Evolutionary conservation across 129 eudicot genomes (phyloP), one percentile per base, ranked within the genome.

Genomic region (Ambrosia artemisiifolia): DNA sequence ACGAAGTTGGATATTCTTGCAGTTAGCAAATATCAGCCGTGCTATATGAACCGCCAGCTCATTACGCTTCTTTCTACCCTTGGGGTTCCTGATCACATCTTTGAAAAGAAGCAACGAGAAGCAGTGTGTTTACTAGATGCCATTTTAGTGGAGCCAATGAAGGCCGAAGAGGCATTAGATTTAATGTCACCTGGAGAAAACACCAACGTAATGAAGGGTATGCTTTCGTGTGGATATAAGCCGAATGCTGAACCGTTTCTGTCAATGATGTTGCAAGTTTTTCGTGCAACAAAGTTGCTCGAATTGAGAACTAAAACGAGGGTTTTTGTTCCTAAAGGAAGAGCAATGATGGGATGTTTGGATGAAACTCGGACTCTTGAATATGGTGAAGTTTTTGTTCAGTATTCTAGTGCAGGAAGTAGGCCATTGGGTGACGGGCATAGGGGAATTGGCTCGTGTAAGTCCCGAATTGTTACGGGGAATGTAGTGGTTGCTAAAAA

Each of bases 101-200:
- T 91, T 68, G 85, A 85, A 73, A 85, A 83, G 80, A 87, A 87
- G 82, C 97, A 87, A 71, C 83, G 76, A 73, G 85, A 88, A 77
- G 97, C 81, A 3, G 84, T 91, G 5, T 78, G 79, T 55, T 83
- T 83, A 69, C 74, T 91, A 17, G 86, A 91, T 71, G 77, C 82
- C 1, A 75, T 88, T 35, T 75, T 91, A 63, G 63, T 12, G 43
- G 91, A 85, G 67, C 92, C 97, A 2, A 5, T 75, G 14, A 85
- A 66, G 75, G 95, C 97, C 13, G 76, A 78, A 33, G 95, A 88
- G 51, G 95, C 95, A 0, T 69, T 91, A 30, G 84, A 83, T 28
- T 77, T 88, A 54, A 91, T 91, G 95, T 82, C 90, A 44, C 97
- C 97, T 0, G 92, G 97, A 60, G 97, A 91, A 61, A 82, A 84